Evolutionary conservation across 805 yeast species (phyloP), one percentile per base, ranked within the genome.

Genomic region (Ogataea siamensis): DNA sequence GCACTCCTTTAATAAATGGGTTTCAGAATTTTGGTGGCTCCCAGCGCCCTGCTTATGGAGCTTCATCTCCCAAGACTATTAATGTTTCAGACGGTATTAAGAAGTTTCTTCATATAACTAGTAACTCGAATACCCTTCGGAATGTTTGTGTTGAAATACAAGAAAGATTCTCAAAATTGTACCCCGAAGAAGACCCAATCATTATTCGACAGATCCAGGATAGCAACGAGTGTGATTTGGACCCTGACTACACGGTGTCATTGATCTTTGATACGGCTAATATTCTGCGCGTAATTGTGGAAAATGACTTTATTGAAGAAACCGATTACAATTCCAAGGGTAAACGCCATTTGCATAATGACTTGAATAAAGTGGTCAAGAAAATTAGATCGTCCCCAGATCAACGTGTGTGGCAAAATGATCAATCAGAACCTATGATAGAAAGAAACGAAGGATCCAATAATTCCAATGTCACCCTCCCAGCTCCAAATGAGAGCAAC

Each of bases 201-300:
- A 67, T 67, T 5, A 74, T 86, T 27, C 62, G 70, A n/a, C 73
- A 74, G 34, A 60, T 86, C 5, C 94, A 85, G 53, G 91, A 85
- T 57, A 59, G 58, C 28, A 73, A 76, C 42, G 72, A 71, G 40
- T 83, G 89, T 49, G 95, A 86, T 54, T 62, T 86, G 40, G 95
- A 86, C 57, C 89, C 89, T 0, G 95, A 84, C 43, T 85, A 79
- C 46, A 43, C 59, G 2, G 82, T 79, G 0, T 71, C 71, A 7
- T 86, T 83, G 49, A 80, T 84, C 5, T 83, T 86, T 51, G 76
- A 69, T 36, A 58, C 62, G 10, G 69, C 64, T 41, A 72, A 68
- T 41, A 59, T 69, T 4, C 71, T 77, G 7, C 60, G 72, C 27
- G 79, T 74, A 2, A 47, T 74, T 3, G 47, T 75, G 18, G 59